Evolutionary conservation across 208 protist species (phyloP), one percentile per base, ranked within the genome.

Genomic region (Zelonia costaricensis): DNA sequence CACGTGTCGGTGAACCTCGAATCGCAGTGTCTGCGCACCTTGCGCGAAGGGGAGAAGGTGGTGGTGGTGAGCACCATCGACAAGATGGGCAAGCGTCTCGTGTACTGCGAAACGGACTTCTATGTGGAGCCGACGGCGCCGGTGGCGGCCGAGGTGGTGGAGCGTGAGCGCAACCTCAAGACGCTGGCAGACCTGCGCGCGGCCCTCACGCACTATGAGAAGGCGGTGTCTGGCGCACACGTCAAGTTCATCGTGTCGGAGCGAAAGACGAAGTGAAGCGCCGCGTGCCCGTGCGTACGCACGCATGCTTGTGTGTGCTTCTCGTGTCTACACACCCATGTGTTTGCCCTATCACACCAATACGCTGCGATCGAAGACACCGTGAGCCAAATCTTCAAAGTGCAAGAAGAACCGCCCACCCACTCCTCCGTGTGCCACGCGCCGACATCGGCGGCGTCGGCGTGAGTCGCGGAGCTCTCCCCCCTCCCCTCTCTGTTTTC

Each of bases 1-100:
- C 88, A 94, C 62, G 88, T 94, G 22, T 90, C 82, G 20, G 82
- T 91, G 45, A 79, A 62, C 58, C 68, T 94, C 15, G 75, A 86
- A 18, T 39, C 68, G 10, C 78, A 86, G 38, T 48, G 35, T 27
- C 25, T 80, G 20, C 71, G 62, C 2, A 53, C 71, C n/a, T 62
- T 92, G 27, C 40, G 23, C 8, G 71, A 70, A 33, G 83, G 78
- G 15, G 80, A 86, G 23, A 62, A 59, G 38, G 33, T 82, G 9
- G 64, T 90, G 20, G 43, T 94, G 36, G 69, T 91, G 22, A 84
- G 72, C 56, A 69, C 60, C 7, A 80, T 90, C 28, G 82, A 90
- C 48, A 89, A 88, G 66, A 63, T 90, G 23, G 84, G 88, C 7
- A 88, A 85, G 54, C 69, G 80, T n/a, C 44, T 94, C 27, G 78